Evolutionary conservation across 768 basidiomycete species (phyloP), one percentile per base, ranked within the genome.

Genomic region (Termitomyces titanicus): DNA sequence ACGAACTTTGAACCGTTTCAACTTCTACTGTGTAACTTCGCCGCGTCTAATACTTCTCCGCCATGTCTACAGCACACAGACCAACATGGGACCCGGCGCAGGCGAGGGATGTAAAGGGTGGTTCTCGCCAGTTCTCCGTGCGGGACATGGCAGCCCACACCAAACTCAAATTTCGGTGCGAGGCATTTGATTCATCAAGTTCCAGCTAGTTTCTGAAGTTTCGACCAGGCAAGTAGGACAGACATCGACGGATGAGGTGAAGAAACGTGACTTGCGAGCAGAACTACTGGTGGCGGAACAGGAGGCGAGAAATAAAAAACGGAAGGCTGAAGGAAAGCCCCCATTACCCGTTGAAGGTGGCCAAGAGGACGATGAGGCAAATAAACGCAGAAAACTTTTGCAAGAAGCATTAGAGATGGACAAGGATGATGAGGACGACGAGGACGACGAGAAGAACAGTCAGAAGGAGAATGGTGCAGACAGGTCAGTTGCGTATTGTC

Each of bases 51-150:
- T n/a, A 38, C 10, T 39, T 37, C 35, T 46, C 25, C 55, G 60
- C 60, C 55, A 92, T 92, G 91, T 93, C 92, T 51, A 94, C 90
- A 76, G 91, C 91, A 3, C 92, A 94, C 70, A 85, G 92, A 74
- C 92, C 92, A 63, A 95, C 92, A 83, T 98, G 95, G 95, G 92
- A 95, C 61, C 96, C 96, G 2, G 94, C 95, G 0, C 92, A 95
- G 71, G 96, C 92, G 33, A 84, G 85, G 63, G 93, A 97, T 72
- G 86, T 93, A 58, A 93, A 92, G 68, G 89, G 90, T 3, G 93
- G 92, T 55, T 94, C 94, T 49, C 84, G 92, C 55, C 93, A 96
- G 66, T 94, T 87, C 74, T 96, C 94, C 5, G 88, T 92, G 66
- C 84, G 91, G 58, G 94, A 97, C 69, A 89, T 98, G 83, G 92